Evolutionary conservation across 306 rosid species (phyloP), one percentile per base, ranked within the genome.

Genomic region (Datisca glomerata): DNA sequence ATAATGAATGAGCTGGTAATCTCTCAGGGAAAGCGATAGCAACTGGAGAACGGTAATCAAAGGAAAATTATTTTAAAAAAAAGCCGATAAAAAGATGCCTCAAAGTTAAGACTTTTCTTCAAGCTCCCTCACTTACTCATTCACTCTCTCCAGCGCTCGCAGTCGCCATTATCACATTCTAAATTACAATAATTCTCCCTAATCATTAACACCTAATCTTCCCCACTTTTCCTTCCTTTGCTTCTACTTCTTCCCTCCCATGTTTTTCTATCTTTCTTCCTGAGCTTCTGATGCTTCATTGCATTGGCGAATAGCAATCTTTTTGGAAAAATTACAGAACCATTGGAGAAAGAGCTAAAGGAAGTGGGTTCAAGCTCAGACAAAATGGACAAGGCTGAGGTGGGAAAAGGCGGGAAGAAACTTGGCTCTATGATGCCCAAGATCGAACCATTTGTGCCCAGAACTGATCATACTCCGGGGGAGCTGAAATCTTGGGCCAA

Each of bases 401-500:
- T 35, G 28, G 63, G 47, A 55, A 76, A 31, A 53, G 34, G 52
- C 33, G 47, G 55, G 25, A 44, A 60, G 21, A 72, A 57, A 50
- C 49, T 47, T 11, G 59, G 59, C 49, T 59, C 64, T 22, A 29
- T 39, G 51, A 64, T 34, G n/a, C 63, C 62, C 6, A 64, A 55
- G 56, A 62, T 81, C 17, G 77, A 68, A 43, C 79, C 81, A 1
- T 86, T 86, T 58, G 75, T 79, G 43, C 72, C 86, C 12, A 73
- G 66, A 70, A 61, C 36, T 17, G 86, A 75, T 28, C 81, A 73
- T 60, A 66, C 71, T 62, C 96, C 96, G 3, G 65, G 61, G 33
- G 96, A 86, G 56, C 65, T 81, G 40, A 72, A 78, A 46, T 75
- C 84, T 6, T 86, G 94, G 96, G 96, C 96, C 2, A 86, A 68